Base-by-base conservation (phyloP, 2,329 filamentous ascomycete genomes). In the Lachnellula arida region DNA sequence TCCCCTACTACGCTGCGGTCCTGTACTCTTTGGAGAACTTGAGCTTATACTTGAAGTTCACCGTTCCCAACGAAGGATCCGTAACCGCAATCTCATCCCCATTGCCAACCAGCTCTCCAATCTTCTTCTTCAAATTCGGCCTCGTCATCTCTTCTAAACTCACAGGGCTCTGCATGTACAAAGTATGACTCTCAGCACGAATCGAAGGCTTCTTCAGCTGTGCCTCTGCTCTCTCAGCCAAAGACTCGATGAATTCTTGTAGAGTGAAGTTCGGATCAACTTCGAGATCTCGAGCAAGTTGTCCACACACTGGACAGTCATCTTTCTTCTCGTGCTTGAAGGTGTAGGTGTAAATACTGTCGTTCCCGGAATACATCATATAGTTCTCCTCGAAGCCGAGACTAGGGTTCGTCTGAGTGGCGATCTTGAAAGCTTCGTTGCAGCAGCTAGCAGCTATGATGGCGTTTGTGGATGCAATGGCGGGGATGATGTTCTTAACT, bases 351-450 rank as follows among this genome's bases (percentile, higher is more conserved):
- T 99, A 99, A 63, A 99, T 88, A 63, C 88, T 83, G 68, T 96
- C 93, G 68, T 97, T 92, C 47, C 95, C 94, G 12, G 91, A 96
- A 73, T 99, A 99, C 89, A 97, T 96, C 92, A 97, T 97, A 75
- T 99, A 99, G 71, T 96, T 96, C 54, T 87, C 87, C 46, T 87
- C 85, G 60, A 84, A 78, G 12, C 88, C 89, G 15, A 99, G 78
- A 61, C 85, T 87, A 0, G 93, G 91, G 34, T 93, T 94, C 39
- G 87, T 84, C 49, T 81, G 84, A 14, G 90, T 96, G 43, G 88
- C 89, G 60, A 99, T 89, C 75, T 99, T 99, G 75, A 97, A 85
- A 1, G 92, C 93, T 73, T 99, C 94, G 63, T 96, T 97, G 73
- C 94, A 97, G 73, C 93, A 97, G 51, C 89, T 88, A 1, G 93